These are phyloP conservation scores for Chlamydomonas sphaeroides DNA, from an alignment of 139 green algal genomes.

Conservation along the genomic window DNA sequence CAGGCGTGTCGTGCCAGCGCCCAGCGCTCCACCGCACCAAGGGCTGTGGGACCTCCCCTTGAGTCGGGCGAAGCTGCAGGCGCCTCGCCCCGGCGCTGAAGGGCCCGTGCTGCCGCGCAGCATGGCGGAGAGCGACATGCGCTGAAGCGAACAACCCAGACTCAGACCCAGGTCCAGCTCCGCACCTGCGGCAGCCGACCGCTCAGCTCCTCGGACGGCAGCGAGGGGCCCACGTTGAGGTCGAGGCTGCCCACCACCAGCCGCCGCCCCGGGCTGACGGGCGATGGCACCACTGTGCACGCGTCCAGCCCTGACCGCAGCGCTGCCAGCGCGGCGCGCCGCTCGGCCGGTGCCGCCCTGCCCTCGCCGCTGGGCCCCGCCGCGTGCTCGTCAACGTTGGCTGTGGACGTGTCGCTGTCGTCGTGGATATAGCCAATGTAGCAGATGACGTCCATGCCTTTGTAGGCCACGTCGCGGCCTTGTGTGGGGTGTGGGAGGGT, in stretches of 20 bases:
- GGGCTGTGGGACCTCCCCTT: too few relatives aligned
- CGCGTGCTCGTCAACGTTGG: neutral
- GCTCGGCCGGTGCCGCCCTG: neutral
- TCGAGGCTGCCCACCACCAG: conserved; percentile 78
- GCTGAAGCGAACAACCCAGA: neutral
- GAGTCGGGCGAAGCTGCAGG: too few relatives aligned
- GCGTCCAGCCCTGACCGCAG: conserved; percentile 54
- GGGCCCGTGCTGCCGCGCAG: too few relatives aligned
- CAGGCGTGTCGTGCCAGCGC: too few relatives aligned
- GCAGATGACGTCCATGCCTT: conserved; percentile 58
- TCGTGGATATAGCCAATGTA: conserved; percentile 62
- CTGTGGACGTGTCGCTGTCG: neutral
- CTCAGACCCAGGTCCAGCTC: too few relatives aligned
- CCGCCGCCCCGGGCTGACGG: too few relatives aligned
- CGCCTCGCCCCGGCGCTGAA: too few relatives aligned
- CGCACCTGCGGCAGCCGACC: conserved; percentile 57
- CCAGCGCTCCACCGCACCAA: too few relatives aligned
- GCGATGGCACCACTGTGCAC: too few relatives aligned
- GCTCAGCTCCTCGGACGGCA: conserved; percentile 82
- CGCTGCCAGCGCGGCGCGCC: neutral
- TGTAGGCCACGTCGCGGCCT: conserved; percentile 60
- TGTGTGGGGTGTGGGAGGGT: neutral
- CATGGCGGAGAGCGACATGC: too few relatives aligned
- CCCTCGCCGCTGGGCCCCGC: conserved; percentile 17
- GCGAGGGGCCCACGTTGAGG: conserved; percentile 72